These are phyloP conservation scores for Hippophae gyantsensis DNA, from an alignment of 306 rosid genomes.

Conservation along the genomic window DNA sequence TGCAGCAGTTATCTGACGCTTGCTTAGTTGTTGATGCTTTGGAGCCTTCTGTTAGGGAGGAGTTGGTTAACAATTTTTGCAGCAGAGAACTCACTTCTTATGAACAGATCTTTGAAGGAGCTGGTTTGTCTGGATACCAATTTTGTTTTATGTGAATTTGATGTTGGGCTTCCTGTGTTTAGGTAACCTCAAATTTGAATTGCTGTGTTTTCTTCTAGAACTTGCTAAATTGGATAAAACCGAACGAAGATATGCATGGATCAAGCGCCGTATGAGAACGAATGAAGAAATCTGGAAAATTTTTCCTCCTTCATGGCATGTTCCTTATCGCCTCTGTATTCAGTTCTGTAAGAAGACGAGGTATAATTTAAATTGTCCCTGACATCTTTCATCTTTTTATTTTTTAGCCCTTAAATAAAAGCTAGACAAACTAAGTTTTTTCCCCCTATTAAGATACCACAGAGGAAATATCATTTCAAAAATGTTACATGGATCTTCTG, in stretches of 20 bases:
- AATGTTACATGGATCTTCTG: too few relatives aligned
- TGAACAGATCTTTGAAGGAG: slow-evolving; percentile 98
- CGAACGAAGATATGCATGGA: slow-evolving; percentile 98
- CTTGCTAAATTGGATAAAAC: slow-evolving; percentile 95
- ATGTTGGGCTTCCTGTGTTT: slow-evolving; percentile 10
- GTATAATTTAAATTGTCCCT: slow-evolving; percentile 31
- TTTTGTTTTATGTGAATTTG: slow-evolving; percentile 12
- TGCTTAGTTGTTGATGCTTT: slow-evolving; percentile 96
- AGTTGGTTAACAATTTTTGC: slow-evolving; percentile 90
- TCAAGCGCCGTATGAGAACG: slow-evolving; percentile 93
- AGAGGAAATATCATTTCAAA: too few relatives aligned
- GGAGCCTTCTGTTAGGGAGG: slow-evolving; percentile 97
- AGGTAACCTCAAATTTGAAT: slow-evolving; percentile 17
- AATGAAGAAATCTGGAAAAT: slow-evolving; percentile 97
- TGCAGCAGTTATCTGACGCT: slow-evolving; percentile 90
- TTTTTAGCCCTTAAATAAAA: not conserved
- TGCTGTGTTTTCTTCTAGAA: slow-evolving; percentile 32
- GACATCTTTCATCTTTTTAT: slow-evolving; percentile 4
- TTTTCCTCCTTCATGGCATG: slow-evolving; percentile 93
- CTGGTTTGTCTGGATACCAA: slow-evolving; percentile 50
- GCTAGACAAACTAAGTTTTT: not conserved
- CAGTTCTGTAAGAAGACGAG: slow-evolving; percentile 92
- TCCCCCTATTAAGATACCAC: too few relatives aligned
- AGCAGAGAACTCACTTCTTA: slow-evolving; percentile 91
- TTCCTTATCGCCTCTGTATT: slow-evolving; percentile 89